These are phyloP conservation scores for Simplicillium aogashimaense DNA, from an alignment of 2,329 filamentous ascomycete genomes.

Conservation along the genomic window DNA sequence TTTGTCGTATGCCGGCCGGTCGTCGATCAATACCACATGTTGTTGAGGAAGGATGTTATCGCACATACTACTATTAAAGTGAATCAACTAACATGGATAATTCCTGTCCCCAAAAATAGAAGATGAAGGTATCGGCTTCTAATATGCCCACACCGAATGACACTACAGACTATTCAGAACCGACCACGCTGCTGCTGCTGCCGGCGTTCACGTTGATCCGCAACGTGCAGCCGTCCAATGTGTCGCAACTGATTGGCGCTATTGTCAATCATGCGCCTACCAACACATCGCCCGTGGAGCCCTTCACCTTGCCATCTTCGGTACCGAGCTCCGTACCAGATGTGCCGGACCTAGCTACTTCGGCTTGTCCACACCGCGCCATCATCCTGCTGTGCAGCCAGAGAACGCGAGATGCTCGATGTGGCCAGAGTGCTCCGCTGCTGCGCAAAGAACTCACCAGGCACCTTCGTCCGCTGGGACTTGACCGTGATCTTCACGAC, in stretches of 20 bases:
- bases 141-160: constrained; percentile 76
- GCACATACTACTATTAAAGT: too few species aligned
- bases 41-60: too few species aligned
- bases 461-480: constrained; percentile 71
- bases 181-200: constrained; percentile 74
- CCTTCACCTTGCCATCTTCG: constrained; percentile 25
- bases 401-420: constrained; percentile 86
- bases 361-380: constrained; percentile 64
- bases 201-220: constrained; percentile 77
- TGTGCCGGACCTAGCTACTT: constrained; percentile 16
- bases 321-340: constrained; percentile 18
- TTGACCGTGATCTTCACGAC: constrained; percentile 83
- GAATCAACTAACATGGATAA: background rate
- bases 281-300: constrained; percentile 52
- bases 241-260: constrained; percentile 59
- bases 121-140: constrained; percentile 82
- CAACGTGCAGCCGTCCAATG: constrained; percentile 68
- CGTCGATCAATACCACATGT: too few species aligned
- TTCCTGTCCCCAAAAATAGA: constrained; percentile 31
- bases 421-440: constrained; percentile 85
- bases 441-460: constrained; percentile 83
- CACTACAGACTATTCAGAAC: constrained; percentile 50
- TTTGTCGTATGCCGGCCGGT: background rate
- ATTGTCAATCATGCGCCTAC: constrained; percentile 67
- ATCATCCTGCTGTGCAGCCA: constrained; percentile 93